These are phyloP conservation scores for Trypanosomatidae sp. DNA, from an alignment of 208 protist species.

Conservation along the genomic window DNA sequence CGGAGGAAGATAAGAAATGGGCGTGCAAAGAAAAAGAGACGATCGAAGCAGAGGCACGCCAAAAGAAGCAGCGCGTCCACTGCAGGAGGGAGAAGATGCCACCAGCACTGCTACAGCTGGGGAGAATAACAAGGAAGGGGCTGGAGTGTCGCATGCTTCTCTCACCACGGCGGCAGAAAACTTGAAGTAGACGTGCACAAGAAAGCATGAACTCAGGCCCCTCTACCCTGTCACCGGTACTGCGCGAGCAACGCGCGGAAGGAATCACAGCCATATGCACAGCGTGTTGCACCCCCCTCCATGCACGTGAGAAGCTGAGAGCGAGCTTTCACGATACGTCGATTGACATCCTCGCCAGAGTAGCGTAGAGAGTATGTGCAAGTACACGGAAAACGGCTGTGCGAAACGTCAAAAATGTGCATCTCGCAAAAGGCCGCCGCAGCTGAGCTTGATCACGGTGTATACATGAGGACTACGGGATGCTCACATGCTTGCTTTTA, in stretches of 20 bases:
- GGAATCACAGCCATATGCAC: neutral
- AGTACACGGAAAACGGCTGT: neutral
- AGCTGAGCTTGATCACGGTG: neutral
- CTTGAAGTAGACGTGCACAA: neutral
- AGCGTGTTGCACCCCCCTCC: neutral
- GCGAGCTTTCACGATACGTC: neutral
- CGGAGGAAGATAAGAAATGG: neutral
- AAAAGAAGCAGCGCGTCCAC: constrained; percentile 2
- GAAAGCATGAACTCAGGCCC: neutral
- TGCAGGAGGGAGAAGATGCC: neutral
- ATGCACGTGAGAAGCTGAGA: constrained; percentile 1
- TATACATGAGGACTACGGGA: neutral
- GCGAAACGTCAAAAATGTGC: neutral
- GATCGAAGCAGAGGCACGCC: neutral
- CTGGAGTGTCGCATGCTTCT: neutral
- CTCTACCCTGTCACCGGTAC: neutral
- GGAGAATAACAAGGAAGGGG: neutral
- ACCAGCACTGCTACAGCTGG: neutral
- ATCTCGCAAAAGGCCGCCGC: neutral
- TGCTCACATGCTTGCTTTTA: neutral
- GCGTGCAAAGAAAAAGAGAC: neutral
- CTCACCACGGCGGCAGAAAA: neutral
- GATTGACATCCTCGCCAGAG: neutral
- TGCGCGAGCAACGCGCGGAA: neutral
- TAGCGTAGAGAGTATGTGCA: neutral